phyloP scores from a whole-genome alignment of 371 early-diverging fungal genomes.

The Zychaea mexicana region DNA sequence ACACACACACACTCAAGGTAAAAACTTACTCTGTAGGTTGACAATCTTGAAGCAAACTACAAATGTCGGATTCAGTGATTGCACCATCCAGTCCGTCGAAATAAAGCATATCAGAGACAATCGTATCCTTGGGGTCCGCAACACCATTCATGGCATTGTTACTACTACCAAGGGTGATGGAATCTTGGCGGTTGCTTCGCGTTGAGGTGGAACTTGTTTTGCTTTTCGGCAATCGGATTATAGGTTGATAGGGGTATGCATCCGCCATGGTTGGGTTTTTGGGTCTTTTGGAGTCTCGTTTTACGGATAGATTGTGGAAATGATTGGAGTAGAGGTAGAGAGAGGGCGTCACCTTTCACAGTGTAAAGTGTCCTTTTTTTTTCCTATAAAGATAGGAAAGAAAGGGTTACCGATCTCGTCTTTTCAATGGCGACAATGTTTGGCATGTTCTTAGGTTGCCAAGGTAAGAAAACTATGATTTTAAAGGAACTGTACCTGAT shows the following conservation, averaged over 20 bases:
- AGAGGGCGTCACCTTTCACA: too few species aligned
- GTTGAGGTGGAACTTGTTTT: conserved; percentile 33
- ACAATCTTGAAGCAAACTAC: conserved; percentile 40
- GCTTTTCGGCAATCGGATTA: conserved; percentile 41
- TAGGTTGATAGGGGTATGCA: conserved; percentile 31
- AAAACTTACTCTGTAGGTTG: conserved; percentile 45
- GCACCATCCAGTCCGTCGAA: conserved; percentile 30
- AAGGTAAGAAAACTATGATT: too few species aligned
- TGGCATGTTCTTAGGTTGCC: too few species aligned
- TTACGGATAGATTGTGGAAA: background rate
- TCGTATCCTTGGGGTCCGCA: conserved; percentile 27
- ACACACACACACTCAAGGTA: too few species aligned
- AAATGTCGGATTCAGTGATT: conserved; percentile 42
- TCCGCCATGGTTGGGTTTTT: conserved; percentile 24
- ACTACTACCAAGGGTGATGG: conserved; percentile 8
- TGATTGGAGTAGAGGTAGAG: conserved; percentile 4
- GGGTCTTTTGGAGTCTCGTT: too few species aligned
- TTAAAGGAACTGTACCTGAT: too few species aligned
- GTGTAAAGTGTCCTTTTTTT: too few species aligned
- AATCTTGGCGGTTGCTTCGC: conserved; percentile 10
- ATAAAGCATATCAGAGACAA: conserved; percentile 47
- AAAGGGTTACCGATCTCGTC: background rate
- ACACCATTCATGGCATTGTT: too few species aligned
- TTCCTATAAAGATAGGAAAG: background rate
- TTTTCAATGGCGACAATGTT: too few species aligned